Evolutionary conservation across 306 rosid genomes (phyloP).

Genomic region (Vigna mungo): DNA sequence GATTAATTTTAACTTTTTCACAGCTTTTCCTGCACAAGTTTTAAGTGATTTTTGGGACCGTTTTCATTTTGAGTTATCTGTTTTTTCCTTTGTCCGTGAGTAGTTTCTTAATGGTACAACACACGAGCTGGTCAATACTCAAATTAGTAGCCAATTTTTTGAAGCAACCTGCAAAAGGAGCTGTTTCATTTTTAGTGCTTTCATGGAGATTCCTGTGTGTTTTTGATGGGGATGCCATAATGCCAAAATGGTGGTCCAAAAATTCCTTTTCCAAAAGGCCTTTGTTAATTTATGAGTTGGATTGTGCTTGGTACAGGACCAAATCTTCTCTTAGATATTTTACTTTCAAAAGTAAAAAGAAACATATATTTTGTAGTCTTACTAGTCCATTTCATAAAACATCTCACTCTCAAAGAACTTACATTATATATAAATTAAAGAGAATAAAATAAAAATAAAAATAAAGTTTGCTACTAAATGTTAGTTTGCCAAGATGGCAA

Average conservation of each 20-base stretch:
- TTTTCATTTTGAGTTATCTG: not conserved
- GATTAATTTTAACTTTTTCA: conserved; percentile 5
- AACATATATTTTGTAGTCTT: not conserved
- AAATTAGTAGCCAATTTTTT: conserved; percentile 37
- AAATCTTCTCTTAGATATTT: conserved; percentile 62
- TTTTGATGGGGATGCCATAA: conserved; percentile 58
- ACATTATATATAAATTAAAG: not conserved
- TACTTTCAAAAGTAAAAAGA: conserved; percentile 47
- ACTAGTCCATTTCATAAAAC: conserved; percentile 3
- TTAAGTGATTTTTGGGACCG: not conserved
- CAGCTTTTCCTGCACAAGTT: not conserved
- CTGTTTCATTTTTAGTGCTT: conserved; percentile 63
- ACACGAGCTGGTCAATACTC: conserved; percentile 41
- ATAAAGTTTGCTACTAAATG: too few relatives aligned
- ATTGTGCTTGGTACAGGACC: conserved; percentile 53
- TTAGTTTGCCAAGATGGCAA: not conserved
- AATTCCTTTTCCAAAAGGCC: conserved; percentile 61
- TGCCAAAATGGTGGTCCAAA: conserved; percentile 84
- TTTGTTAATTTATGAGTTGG: conserved; percentile 52
- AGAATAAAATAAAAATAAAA: not conserved
- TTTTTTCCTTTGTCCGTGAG: conserved; percentile 24
- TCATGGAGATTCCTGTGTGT: conserved; percentile 56
- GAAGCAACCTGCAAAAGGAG: conserved; percentile 59
- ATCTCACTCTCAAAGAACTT: not conserved
- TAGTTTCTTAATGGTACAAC: conserved; percentile 34